Evolutionary conservation across 805 yeast genomes (phyloP), one percentile per base, ranked within the genome.

Genomic region (Danielozyma ontarioensis): DNA sequence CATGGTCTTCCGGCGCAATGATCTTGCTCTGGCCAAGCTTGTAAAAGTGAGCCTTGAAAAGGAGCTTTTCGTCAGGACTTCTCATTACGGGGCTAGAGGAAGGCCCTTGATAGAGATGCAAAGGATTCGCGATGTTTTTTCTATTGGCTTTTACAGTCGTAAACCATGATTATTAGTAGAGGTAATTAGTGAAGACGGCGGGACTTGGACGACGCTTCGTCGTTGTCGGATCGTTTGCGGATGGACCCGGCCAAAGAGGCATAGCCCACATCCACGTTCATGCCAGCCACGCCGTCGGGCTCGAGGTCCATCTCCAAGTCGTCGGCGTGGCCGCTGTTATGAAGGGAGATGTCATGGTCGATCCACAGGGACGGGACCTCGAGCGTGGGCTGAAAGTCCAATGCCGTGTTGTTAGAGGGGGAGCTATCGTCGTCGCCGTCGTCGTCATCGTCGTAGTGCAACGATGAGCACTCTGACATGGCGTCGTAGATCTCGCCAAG

Each of bases 41-140:
- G 48, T 71, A 70, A 40, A 83, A 72, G 47, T 78, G 85, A 47
- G 71, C 72, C 51, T 75, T 78, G 55, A 76, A 73, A 34, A 65
- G 63, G 25, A 74, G 59, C 48, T 71, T 80, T 16, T 89, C 83
- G 36, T 83, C 90, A n/a, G 80, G 64, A 21, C 80, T 73, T 27
- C 82, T 88, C 95, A 86, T 86, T n/a, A 17, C 28, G 18, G 28
- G n/a, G n/a, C n/a, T n/a, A n/a, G n/a, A n/a, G n/a, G n/a, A n/a
- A n/a, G n/a, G n/a, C n/a, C n/a, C n/a, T n/a, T n/a, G n/a, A n/a
- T n/a, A n/a, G n/a, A n/a, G n/a, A n/a, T n/a, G n/a, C n/a, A n/a
- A n/a, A n/a, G n/a, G n/a, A n/a, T n/a, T n/a, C n/a, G n/a, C 22
- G 6, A 10, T n/a, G 17, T 13, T 18, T n/a, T 6, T 29, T 19